These are phyloP conservation scores for Jacaranda mimosifolia DNA, from an alignment of 257 asterid genomes.

Conservation along the genomic window DNA sequence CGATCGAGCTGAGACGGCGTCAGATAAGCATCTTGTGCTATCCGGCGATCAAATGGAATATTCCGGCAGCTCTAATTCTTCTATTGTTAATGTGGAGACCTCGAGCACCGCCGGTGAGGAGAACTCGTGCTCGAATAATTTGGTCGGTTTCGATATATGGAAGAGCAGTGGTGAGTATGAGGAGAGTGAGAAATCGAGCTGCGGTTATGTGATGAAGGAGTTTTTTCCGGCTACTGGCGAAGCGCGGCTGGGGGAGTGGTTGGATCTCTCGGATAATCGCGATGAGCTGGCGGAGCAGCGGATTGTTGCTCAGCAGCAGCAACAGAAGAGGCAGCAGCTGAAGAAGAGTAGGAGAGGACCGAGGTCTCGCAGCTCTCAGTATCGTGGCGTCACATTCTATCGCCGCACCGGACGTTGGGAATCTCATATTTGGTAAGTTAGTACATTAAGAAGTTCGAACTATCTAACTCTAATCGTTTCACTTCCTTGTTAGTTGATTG, in stretches of 20 bases:
- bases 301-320: constrained; percentile 52
- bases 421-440: constrained; percentile 90
- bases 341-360: constrained; percentile 98
- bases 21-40: constrained; percentile 47
- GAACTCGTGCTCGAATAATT: constrained; percentile 60
- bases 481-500: constrained; percentile 6
- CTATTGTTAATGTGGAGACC: constrained; percentile 69
- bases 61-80: constrained; percentile 86
- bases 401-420: constrained; percentile 99
- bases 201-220: constrained; percentile 66
- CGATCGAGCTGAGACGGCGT: constrained; percentile 49
- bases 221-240: constrained; percentile 60
- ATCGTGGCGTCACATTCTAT: constrained; percentile 97
- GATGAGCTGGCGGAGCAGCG: constrained; percentile 51
- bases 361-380: constrained; percentile 95
- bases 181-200: constrained; percentile 53
- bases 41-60: constrained; percentile 67
- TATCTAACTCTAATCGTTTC: constrained; percentile 11
- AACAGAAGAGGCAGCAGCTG: constrained; percentile 58
- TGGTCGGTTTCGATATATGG: constrained; percentile 66
- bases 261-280: constrained; percentile 58
- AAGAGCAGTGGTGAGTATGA: constrained; percentile 54
- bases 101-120: constrained; percentile 85
- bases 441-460: background rate
- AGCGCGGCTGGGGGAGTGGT: constrained; percentile 42